Percentiles rank a stretch among this genome's conserved stretches.
Evolutionary conservation across 2,329 filamentous ascomycete genomes (phyloP).

Genomic region (Diplocarpon mali): DNA sequence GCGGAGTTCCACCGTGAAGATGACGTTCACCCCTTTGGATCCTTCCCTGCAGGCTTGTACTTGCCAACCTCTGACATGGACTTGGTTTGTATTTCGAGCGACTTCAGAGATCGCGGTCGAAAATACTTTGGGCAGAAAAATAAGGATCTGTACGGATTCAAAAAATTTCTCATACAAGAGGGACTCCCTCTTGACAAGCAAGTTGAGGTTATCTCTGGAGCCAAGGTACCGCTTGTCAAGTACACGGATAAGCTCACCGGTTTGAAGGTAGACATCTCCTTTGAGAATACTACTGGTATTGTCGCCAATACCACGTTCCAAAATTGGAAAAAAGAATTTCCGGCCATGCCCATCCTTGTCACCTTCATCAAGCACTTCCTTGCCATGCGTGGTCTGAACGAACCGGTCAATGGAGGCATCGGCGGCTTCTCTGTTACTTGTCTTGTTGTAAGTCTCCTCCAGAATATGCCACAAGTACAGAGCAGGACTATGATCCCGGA

Average conservation of each 20-base stretch:
- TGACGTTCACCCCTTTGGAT: constrained; percentile 72
- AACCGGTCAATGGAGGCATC: constrained; percentile 82
- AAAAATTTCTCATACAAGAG: constrained; percentile 43
- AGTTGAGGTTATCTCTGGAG: constrained; percentile 58
- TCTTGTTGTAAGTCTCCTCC: constrained; percentile 79
- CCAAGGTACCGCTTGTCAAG: constrained; percentile 87
- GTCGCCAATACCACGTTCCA: constrained; percentile 71
- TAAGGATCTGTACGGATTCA: constrained; percentile 46
- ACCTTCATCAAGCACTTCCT: constrained; percentile 88
- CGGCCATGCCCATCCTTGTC: constrained; percentile 77
- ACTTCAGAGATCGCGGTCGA: constrained; percentile 42
- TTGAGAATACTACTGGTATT: constrained; percentile 81
- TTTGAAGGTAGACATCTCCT: constrained; percentile 83
- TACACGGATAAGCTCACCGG: constrained; percentile 70
- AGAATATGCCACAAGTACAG: constrained; percentile 64
- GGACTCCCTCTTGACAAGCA: constrained; percentile 46
- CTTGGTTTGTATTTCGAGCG: constrained; percentile 62
- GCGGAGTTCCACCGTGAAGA: constrained; percentile 43
- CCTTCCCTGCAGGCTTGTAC: constrained; percentile 73
- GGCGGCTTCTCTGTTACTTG: constrained; percentile 93
- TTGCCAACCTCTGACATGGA: constrained; percentile 85
- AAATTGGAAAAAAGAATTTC: constrained; percentile 67
- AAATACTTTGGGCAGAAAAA: constrained; percentile 5
- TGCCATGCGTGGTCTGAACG: constrained; percentile 79
- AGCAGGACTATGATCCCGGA: constrained; percentile 45